Percentiles rank a stretch among this genome's conserved stretches.
phyloP scores from a whole-genome alignment of 2,329 filamentous ascomycete genomes.

The Simplicillium aogashimaense region DNA sequence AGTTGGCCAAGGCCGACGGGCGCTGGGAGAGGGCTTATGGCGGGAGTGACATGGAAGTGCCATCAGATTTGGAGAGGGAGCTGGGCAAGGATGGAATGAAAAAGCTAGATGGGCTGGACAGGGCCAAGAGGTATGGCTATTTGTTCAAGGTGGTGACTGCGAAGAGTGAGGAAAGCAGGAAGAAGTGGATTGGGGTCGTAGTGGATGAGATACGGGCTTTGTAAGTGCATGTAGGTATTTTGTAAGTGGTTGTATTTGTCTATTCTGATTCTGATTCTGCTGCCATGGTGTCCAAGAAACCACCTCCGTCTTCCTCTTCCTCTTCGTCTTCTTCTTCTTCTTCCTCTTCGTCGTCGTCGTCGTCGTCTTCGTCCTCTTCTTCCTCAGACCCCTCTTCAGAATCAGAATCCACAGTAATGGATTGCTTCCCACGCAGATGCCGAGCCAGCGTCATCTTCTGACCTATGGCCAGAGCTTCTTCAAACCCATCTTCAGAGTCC shows the following conservation, averaged over 20 bases:
- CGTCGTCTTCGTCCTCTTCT: neutral
- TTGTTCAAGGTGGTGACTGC: conserved; percentile 34
- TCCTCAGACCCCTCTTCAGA: too few relatives aligned
- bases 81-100: conserved; percentile 17
- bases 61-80: conserved; percentile 38
- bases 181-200: conserved; percentile 27
- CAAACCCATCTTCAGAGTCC: neutral
- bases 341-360: neutral
- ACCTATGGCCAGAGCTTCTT: neutral
- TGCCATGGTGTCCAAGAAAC: too few relatives aligned
- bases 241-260: too few relatives aligned
- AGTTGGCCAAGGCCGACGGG: conserved; percentile 45
- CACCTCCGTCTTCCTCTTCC: neutral
- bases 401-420: too few relatives aligned
- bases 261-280: too few relatives aligned
- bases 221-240: too few relatives aligned
- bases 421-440: too few relatives aligned
- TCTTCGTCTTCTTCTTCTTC: neutral
- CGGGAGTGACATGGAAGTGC: conserved; percentile 34
- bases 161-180: conserved; percentile 23
- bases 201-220: conserved; percentile 2
- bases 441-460: too few relatives aligned
- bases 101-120: conserved; percentile 29
- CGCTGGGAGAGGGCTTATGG: conserved; percentile 49
- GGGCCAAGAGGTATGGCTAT: conserved; percentile 33